These are phyloP conservation scores for Panaeolus papilionaceus DNA, from an alignment of 768 basidiomycete species.

Conservation along the genomic window DNA sequence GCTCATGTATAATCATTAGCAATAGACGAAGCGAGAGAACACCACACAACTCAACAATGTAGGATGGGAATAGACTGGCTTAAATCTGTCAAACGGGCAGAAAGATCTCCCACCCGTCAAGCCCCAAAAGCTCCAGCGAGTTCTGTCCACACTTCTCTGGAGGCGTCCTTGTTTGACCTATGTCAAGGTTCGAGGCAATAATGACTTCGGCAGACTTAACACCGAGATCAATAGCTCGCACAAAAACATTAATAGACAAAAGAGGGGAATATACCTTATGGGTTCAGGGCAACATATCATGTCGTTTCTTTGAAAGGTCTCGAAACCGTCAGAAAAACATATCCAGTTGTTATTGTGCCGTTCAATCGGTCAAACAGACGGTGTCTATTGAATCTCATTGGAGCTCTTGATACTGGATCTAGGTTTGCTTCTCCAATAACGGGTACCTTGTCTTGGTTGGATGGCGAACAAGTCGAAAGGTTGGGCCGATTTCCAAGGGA, in stretches of 20 bases:
- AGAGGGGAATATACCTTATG: conserved; percentile 11
- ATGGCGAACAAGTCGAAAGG: conserved; percentile 1
- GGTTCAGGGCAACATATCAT: neutral
- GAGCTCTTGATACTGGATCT: neutral
- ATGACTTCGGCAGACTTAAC: conserved; percentile 6
- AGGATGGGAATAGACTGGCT: conserved; percentile 13
- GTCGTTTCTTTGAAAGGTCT: neutral
- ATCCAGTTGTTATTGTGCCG: neutral
- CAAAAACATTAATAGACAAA: conserved; percentile 11
- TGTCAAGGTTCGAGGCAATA: conserved; percentile 11
- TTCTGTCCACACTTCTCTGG: neutral
- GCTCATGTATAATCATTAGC: conserved; percentile 8
- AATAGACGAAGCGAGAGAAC: neutral
- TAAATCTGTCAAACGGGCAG: conserved; percentile 10
- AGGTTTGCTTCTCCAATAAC: neutral
- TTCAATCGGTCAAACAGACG: conserved; percentile 4
- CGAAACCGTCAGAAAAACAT: neutral
- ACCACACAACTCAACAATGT: neutral
- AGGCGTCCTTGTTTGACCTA: conserved; percentile 3
- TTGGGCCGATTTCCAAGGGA: neutral
- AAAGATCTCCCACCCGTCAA: conserved; percentile 2
- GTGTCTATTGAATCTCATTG: neutral
- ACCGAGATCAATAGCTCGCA: conserved; percentile 8
- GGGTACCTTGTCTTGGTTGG: conserved; percentile 11
- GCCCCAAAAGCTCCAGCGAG: neutral